Percentiles rank a stretch among this genome's conserved stretches.
phyloP scores from a whole-genome alignment of 306 rosid species.

The Acmispon strigosus region DNA sequence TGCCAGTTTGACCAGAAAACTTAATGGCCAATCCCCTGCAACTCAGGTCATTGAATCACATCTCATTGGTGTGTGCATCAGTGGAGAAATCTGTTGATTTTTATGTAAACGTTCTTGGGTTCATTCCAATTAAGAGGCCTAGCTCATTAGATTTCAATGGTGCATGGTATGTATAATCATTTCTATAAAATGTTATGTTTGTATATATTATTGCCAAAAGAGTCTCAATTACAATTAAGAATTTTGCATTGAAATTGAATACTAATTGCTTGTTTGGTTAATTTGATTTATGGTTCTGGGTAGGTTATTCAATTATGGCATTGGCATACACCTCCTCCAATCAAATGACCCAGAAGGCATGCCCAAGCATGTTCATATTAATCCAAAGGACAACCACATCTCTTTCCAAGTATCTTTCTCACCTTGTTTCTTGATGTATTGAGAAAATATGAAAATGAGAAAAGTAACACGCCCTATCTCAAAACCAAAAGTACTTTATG shows the following conservation, averaged over 20 bases:
- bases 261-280: neutral
- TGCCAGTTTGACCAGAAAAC: neutral
- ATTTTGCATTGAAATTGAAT: neutral
- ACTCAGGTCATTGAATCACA: slow-evolving; percentile 74
- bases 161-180: slow-evolving; percentile 25
- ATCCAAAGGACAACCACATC: slow-evolving; percentile 66
- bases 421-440: too few species aligned
- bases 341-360: slow-evolving; percentile 44
- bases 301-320: slow-evolving; percentile 72
- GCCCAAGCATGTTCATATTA: slow-evolving; percentile 40
- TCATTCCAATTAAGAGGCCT: slow-evolving; percentile 37
- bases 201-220: neutral
- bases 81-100: slow-evolving; percentile 55
- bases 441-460: too few species aligned
- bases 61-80: slow-evolving; percentile 65
- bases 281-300: neutral
- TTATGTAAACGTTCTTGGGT: slow-evolving; percentile 64
- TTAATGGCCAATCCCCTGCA: slow-evolving; percentile 49
- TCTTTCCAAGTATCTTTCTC: slow-evolving; percentile 44
- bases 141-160: slow-evolving; percentile 29
- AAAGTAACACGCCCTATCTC: too few species aligned
- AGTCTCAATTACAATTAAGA: too few species aligned
- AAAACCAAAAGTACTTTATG: too few species aligned
- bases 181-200: neutral
- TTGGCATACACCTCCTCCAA: slow-evolving; percentile 79